These are phyloP conservation scores for Daldinia bambusicola DNA, from an alignment of 495 filamentous ascomycete genomes.

Conservation along the genomic window DNA sequence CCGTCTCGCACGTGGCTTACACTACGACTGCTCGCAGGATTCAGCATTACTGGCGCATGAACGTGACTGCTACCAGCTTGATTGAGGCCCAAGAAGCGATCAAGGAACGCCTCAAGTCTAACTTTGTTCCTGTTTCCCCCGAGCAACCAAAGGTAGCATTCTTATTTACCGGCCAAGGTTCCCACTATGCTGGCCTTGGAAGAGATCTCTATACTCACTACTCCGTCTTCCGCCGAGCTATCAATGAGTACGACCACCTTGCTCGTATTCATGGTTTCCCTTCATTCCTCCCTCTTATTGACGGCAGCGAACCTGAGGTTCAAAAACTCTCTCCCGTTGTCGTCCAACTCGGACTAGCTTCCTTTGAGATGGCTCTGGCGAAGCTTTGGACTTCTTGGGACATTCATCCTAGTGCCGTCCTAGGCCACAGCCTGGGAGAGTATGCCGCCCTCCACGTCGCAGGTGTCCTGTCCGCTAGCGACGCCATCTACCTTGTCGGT, in stretches of 20 bases:
- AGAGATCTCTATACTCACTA: conserved; percentile 74
- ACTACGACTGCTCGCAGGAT: conserved; percentile 85
- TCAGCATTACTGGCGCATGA: conserved; percentile 80
- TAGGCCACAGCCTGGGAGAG: conserved; percentile 89
- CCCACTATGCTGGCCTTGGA: conserved; percentile 73
- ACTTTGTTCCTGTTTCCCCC: conserved; percentile 58
- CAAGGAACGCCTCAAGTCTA: conserved; percentile 55
- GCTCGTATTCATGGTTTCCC: conserved; percentile 75
- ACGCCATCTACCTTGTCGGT: conserved; percentile 84
- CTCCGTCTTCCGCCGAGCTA: conserved; percentile 72
- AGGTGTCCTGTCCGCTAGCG: conserved; percentile 79
- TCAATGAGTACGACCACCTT: conserved; percentile 76
- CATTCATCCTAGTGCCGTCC: conserved; percentile 75
- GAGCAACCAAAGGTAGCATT: conserved; percentile 69
- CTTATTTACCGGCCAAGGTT: conserved; percentile 77
- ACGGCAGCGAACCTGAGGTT: conserved; percentile 67
- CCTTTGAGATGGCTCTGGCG: conserved; percentile 86
- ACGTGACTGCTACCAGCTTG: conserved; percentile 65
- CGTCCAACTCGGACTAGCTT: conserved; percentile 79
- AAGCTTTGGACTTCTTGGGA: conserved; percentile 84
- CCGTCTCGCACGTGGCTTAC: conserved; percentile 73
- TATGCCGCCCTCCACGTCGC: conserved; percentile 87
- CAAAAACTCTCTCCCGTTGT: conserved; percentile 75
- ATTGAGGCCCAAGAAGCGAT: conserved; percentile 55
- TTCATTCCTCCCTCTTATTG: conserved; percentile 73